Conservation (phyloP, 164 flowering plant species). For the grape (Vitis vinifera) region ASM3070453v1 NC_081812.1:19806001-19806500, state of each 20-base stretch:
- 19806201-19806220: constrained; percentile 7
- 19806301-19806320: constrained; percentile 78
- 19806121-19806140: constrained; percentile 1
- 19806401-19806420: constrained; percentile 66
- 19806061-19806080: constrained; percentile 85
- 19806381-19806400: constrained; percentile 65
- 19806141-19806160: constrained; percentile 87
- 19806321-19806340: constrained; percentile 84
- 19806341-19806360: constrained; percentile 63
- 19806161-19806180: constrained; percentile 92
- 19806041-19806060: constrained; percentile 69
- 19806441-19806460: no score
- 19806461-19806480: no score
- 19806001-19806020: constrained; percentile 96
- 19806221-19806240: not conserved
- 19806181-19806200: constrained; percentile 63
- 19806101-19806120: constrained; percentile 5
- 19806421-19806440: not conserved
- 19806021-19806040: constrained; percentile 77
- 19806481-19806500: no score
- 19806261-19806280: constrained; percentile 44
- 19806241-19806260: not conserved
- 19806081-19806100: not conserved
- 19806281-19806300: constrained; percentile 77
- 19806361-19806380: constrained; percentile 56